Evolutionary conservation across 2,329 filamentous ascomycete species (phyloP), one percentile per base, ranked within the genome.

Genomic region (Aspergillus unguis): DNA sequence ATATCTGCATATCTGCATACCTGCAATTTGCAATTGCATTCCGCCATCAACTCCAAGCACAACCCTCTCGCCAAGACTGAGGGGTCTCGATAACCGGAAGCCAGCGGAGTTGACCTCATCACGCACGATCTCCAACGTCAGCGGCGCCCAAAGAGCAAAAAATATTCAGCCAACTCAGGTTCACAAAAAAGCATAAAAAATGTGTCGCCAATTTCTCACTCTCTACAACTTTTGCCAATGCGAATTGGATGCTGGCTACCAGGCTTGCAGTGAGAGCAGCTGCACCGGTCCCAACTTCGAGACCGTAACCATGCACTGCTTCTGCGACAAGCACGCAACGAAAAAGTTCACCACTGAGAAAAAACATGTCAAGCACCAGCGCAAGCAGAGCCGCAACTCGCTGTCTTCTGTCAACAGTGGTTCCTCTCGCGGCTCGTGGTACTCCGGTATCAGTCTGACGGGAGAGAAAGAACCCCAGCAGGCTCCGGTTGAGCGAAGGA

Each of bases 201-300:
- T 72, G 70, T 72, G 70, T 44, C 69, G 65, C 44, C 65, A 71
- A 62, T 70, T 65, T 46, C 62, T 65, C 53, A 71, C 67, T 32
- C 56, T 68, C 3, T 72, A 72, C 56, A 64, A 63, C 49, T 72
- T 68, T 68, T 72, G 70, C 54, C 68, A 68, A 26, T 72, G 70
- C 53, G 65, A 72, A 60, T 64, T 69, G 58, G 64, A 70, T 28
- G 64, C 65, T 11, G 65, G 70, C 11, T 58, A 67, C 40, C 63
- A 58, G 33, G 48, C 64, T 41, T 72, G 70, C 38, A 53, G 65
- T 8, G 57, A 23, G 61, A 60, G 43, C 17, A 17, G 17, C 17
- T 62, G 64, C 38, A 58, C 49, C 48, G 59, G 53, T 48, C 59
- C 63, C 8, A 67, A 66, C 1, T 44, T 70, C 11, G 64, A 73